Percentiles rank a stretch among this genome's conserved stretches.
These are phyloP conservation scores for Alternaria brassicae DNA, from an alignment of 2,329 filamentous ascomycete genomes.

Conservation along the genomic window DNA sequence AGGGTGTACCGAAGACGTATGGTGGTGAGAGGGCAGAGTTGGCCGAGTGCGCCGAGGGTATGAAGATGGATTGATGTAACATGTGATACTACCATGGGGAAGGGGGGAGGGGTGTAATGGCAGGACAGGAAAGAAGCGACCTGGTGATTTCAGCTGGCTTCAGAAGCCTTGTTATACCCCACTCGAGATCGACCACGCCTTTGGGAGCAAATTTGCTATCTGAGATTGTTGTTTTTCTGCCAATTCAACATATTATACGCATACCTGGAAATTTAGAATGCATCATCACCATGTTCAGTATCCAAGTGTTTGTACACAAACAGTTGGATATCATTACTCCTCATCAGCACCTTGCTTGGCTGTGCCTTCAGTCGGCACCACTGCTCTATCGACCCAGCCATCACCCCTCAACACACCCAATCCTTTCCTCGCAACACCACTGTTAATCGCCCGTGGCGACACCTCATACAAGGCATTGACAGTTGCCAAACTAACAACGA, in stretches of 20 bases:
- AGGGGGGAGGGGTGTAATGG: conserved; percentile 23
- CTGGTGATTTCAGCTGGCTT: conserved; percentile 5
- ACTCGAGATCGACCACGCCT: conserved; percentile 2
- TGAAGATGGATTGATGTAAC: conserved; percentile 41
- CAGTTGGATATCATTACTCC: conserved; percentile 5
- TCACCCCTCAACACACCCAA: conserved; percentile 78
- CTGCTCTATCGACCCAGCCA: conserved; percentile 72
- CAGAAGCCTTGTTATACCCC: conserved; percentile 23
- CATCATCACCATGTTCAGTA: neutral
- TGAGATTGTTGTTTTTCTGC: neutral
- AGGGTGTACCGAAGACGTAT: conserved; percentile 75
- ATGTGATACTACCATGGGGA: neutral
- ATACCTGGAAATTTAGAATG: neutral
- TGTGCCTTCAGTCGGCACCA: conserved; percentile 16
- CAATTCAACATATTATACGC: neutral
- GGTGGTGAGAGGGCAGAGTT: conserved; percentile 73
- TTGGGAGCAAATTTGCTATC: neutral
- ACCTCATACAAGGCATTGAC: conserved; percentile 80
- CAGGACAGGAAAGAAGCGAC: conserved; percentile 13
- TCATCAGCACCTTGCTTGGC: conserved; percentile 8
- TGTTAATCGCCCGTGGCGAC: conserved; percentile 71
- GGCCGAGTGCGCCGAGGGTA: conserved; percentile 52
- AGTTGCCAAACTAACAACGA: conserved; percentile 78
- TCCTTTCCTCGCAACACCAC: conserved; percentile 72
- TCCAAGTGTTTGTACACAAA: neutral